Percentiles rank a stretch among this genome's conserved stretches.
These are phyloP conservation scores for Magnusiomyces paraingens DNA, from an alignment of 1,139 yeast species.

Conservation along the genomic window DNA sequence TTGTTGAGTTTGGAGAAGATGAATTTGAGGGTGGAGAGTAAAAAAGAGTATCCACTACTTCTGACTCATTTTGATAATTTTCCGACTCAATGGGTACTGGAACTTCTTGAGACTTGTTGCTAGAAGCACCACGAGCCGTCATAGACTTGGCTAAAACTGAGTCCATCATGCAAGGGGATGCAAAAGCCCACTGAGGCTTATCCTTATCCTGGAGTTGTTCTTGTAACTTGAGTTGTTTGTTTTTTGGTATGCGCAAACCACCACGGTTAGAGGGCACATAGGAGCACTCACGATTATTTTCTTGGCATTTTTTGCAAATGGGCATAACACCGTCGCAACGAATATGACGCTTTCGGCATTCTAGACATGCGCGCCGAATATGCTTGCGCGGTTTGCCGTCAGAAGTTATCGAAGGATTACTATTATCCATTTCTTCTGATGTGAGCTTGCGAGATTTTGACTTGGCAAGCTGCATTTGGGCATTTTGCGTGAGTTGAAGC, in stretches of 20 bases:
- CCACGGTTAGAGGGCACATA: constrained; percentile 17
- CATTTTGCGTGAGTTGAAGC: too few relatives aligned
- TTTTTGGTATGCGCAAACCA: constrained; percentile 16
- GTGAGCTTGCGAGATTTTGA: neutral
- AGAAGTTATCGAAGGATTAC: constrained; percentile 9
- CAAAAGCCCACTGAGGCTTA: constrained; percentile 87
- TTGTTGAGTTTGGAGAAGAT: neutral
- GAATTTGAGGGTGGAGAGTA: too few relatives aligned
- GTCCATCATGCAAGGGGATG: constrained; percentile 37
- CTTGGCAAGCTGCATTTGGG: neutral
- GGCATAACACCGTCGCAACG: constrained; percentile 17
- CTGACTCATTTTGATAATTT: too few relatives aligned
- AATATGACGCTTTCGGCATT: constrained; percentile 17
- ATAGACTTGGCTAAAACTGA: neutral
- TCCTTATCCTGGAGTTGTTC: constrained; percentile 45
- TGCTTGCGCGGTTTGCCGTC: constrained; percentile 18
- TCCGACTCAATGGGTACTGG: neutral
- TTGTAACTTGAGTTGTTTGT: constrained; percentile 5
- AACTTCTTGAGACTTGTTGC: neutral
- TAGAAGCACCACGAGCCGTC: neutral
- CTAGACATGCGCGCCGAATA: constrained; percentile 16
- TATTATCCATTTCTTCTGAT: constrained; percentile 1
- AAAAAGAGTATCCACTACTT: too few relatives aligned
- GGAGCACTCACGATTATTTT: constrained; percentile 13
- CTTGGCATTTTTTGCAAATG: constrained; percentile 15